Percentiles rank a stretch among this genome's conserved stretches.
Conservation (phyloP, 371 early-diverging fungal genomes). For the Actinomucor elegans region DNA sequence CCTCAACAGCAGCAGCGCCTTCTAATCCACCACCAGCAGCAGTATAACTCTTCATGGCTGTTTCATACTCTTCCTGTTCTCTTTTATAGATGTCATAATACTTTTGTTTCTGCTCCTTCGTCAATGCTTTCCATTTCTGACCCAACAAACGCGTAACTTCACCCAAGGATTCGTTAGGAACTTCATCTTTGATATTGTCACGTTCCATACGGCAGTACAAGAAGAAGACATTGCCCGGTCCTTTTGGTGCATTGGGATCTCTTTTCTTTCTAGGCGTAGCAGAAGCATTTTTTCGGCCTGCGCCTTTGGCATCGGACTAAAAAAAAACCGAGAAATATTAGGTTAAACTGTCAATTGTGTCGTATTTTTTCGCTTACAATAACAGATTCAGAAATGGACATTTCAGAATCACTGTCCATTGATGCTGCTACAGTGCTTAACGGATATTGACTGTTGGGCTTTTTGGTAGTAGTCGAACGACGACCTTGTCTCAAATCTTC, state of each 20-base stretch:
- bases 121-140: conserved; percentile 44
- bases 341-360: too few species aligned
- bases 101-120: conserved; percentile 38
- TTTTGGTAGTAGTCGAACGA: neutral
- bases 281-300: conserved; percentile 3
- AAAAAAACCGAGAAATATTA: neutral
- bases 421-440: neutral
- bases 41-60: conserved; percentile 25
- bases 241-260: conserved; percentile 63
- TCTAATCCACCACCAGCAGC: conserved; percentile 25
- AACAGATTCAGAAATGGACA: conserved; percentile 23
- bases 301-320: conserved; percentile 7
- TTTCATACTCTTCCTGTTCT: conserved; percentile 21
- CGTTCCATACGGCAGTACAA: conserved; percentile 55
- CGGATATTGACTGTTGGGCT: neutral
- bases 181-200: conserved; percentile 49
- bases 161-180: conserved; percentile 43
- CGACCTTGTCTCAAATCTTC: conserved; percentile 8
- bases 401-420: conserved; percentile 23
- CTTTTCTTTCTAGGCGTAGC: conserved; percentile 26
- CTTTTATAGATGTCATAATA: conserved; percentile 21
- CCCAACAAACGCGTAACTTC: conserved; percentile 43
- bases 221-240: conserved; percentile 59
- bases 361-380: conserved; percentile 4
- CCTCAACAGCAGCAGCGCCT: conserved; percentile 25